Evolutionary conservation across 1,284 basidiomycete genomes (phyloP).

Genomic region (Kwoniella shivajii): DNA sequence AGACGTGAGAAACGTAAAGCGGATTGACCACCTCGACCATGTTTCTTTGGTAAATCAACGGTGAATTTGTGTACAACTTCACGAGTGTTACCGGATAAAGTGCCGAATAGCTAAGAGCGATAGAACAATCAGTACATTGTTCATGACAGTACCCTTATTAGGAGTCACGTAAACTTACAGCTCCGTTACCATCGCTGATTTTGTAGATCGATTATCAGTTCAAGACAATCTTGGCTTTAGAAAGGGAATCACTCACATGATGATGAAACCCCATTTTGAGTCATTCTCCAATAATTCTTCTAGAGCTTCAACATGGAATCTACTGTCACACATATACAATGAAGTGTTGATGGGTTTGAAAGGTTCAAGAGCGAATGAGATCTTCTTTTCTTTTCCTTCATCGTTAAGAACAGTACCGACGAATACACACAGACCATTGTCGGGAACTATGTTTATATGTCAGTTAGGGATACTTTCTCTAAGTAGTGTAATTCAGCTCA

Average conservation of each 20-base stretch:
- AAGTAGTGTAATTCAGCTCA: background rate
- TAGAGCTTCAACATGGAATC: constrained; percentile 98
- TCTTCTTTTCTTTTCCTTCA: constrained; percentile 99
- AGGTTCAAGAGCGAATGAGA: constrained; percentile 95
- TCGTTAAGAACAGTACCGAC: constrained; percentile 98
- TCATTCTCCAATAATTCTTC: constrained; percentile 97
- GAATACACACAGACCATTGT: constrained; percentile 95
- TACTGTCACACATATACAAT: constrained; percentile 98
- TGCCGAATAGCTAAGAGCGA: constrained; percentile 72
- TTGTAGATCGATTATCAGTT: no score
- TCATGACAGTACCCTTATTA: background rate
- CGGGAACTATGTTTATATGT: constrained; percentile 64
- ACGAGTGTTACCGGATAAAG: constrained; percentile 94
- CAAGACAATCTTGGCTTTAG: background rate
- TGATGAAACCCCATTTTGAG: constrained; percentile 97
- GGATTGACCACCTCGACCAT: constrained; percentile 99
- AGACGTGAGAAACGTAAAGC: constrained; percentile 99
- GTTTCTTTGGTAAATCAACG: constrained; percentile 99
- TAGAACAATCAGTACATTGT: background rate
- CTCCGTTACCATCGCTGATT: constrained; percentile 47
- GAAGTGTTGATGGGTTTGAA: constrained; percentile 99
- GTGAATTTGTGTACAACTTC: constrained; percentile 98
- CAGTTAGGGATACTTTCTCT: background rate
- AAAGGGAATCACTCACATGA: constrained; percentile 76
- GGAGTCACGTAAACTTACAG: constrained; percentile 17